Conservation (phyloP, 805 yeast genomes). For the Gaillardinia entomophila region DNA sequence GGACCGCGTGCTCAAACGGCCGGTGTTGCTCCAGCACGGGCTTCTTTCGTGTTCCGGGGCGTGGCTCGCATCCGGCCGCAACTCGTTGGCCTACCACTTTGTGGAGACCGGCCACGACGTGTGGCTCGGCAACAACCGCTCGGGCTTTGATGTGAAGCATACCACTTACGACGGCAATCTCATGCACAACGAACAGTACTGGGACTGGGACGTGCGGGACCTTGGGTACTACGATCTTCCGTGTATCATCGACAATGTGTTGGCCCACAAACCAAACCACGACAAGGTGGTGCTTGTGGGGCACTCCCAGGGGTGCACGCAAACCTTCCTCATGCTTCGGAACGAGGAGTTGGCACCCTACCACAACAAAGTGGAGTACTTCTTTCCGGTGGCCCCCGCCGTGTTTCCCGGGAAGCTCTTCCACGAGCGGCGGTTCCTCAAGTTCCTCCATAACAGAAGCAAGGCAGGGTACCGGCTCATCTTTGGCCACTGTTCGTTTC, state of each 20-base stretch:
- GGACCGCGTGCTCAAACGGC: constrained; percentile 37
- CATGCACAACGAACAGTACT: constrained; percentile 48
- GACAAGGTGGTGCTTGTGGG: constrained; percentile 59
- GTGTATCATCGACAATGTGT: constrained; percentile 58
- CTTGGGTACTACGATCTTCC: constrained; percentile 79
- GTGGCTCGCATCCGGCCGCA: constrained; percentile 74
- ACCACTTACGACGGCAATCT: constrained; percentile 24
- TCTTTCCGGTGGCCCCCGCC: constrained; percentile 85
- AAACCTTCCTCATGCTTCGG: constrained; percentile 65
- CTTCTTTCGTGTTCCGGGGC: constrained; percentile 84
- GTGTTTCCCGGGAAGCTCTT: constrained; percentile 79
- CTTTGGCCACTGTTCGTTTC: constrained; percentile 75
- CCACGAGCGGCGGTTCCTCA: constrained; percentile 55
- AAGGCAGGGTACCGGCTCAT: constrained; percentile 39
- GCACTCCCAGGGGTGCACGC: constrained; percentile 94
- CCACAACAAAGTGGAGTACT: constrained; percentile 55
- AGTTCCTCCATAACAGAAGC: constrained; percentile 52
- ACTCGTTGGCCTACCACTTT: constrained; percentile 63
- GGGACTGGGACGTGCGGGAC: constrained; percentile 93
- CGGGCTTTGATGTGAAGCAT: constrained; percentile 78
- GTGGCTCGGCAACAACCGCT: constrained; percentile 88
- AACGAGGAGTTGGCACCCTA: constrained; percentile 25
- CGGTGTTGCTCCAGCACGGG: constrained; percentile 80
- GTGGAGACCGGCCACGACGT: constrained; percentile 64
- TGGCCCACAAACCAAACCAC: constrained; percentile 33